Base-by-base conservation (phyloP, 768 basidiomycete genomes). In the Neoboletus brunneissimus region DNA sequence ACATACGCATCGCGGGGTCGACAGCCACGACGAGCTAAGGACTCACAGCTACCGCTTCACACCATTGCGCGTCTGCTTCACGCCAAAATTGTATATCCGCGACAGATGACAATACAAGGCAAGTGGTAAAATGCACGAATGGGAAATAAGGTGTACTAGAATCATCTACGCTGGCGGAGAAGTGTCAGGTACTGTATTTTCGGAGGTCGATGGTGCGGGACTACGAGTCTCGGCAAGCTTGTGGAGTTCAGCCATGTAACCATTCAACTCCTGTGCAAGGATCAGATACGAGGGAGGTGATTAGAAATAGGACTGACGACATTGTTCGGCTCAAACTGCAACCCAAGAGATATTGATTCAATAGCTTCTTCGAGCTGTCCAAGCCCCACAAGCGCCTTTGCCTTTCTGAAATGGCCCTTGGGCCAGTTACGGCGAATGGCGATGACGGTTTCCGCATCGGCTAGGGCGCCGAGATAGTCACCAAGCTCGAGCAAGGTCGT, bases 391-490 rank as follows among this genome's bases (percentile, higher is more conserved):
- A 99, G 76, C 0, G 96, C 93, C 68, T 92, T 93, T 2, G 92
- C 90, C 68, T 90, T 94, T 56, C 97, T 81, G 79, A 97, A 97
- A 72, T 98, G 91, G 0, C 94, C 97, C 68, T 98, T 99, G 64
- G 89, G 84, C 95, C 96, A 98, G 44, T 85, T 86, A 54, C 86
- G 79, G 66, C 93, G 89, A 50, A 97, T 75, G 60, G 82, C 73
- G 41, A 97, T 87, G 66, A 98, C 94, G 2, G 87, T 86, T 54
- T 98, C 94, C 0, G 97, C 94, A 67, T 99, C 97, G 27, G 86
- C 86, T 9, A 95, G 75, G 5, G 94, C 88, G 23, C 83, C 81
- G 49, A 92, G 78, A 63, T 77, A 87, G 71, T 95, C 91, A 11
- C 83, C 84, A 15, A 83, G 74, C 59, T 91, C 90, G 55, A 84